These are phyloP conservation scores for Entomortierella lignicola DNA, from an alignment of 192 early-diverging fungal species.

Conservation along the genomic window DNA sequence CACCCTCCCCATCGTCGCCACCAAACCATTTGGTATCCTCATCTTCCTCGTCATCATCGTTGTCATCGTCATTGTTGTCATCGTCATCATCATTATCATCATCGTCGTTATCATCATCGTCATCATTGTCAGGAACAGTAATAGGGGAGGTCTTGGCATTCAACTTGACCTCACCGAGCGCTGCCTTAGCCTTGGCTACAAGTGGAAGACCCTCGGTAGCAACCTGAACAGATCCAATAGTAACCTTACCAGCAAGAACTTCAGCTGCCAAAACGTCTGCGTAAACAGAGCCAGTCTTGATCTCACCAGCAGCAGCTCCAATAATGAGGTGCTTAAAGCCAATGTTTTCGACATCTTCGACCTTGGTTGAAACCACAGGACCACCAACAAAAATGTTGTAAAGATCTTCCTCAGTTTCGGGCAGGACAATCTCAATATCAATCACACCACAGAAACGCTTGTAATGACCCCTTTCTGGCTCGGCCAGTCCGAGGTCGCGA, in stretches of 20 bases:
- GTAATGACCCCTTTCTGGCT: not conserved
- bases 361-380: slow-evolving; percentile 6
- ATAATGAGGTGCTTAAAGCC: slow-evolving; percentile 13
- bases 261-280: slow-evolving; percentile 15
- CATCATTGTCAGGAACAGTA: slow-evolving; percentile 6
- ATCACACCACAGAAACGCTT: slow-evolving; percentile 25
- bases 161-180: slow-evolving; percentile 3
- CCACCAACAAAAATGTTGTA: slow-evolving; percentile 17
- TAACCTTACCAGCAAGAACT: not conserved
- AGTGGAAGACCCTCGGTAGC: slow-evolving; percentile 3
- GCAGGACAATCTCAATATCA: slow-evolving; percentile 31
- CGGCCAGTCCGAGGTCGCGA: not conserved
- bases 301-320: slow-evolving; percentile 10
- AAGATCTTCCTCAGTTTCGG: not conserved
- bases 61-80: not conserved
- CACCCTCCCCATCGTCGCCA: too few relatives aligned
- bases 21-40: not conserved
- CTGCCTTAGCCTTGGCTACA: not conserved
- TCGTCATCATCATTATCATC: slow-evolving; percentile 4
- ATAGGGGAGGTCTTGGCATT: slow-evolving; percentile 10
- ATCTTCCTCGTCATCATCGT: slow-evolving; percentile 1
- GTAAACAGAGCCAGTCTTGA: slow-evolving; percentile 14
- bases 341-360: not conserved
- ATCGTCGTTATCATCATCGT: slow-evolving; percentile 3
- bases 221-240: slow-evolving; percentile 15